A percentile compares a stretch with the other conserved stretches of the same genome.
phyloP scores from a whole-genome alignment of 140 eudicot genomes.

The Senecio squalidus region DNA sequence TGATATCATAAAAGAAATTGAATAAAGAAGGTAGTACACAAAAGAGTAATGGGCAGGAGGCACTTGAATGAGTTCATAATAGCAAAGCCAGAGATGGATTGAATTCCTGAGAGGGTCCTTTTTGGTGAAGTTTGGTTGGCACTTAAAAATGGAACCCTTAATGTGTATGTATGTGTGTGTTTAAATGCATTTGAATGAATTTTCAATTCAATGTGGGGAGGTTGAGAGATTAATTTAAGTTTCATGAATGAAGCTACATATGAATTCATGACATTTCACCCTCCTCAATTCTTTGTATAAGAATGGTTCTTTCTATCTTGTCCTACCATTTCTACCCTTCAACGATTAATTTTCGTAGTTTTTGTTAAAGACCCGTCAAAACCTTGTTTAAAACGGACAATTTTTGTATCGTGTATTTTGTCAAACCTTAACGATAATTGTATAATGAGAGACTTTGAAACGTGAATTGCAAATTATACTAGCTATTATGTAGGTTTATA shows the following conservation, averaged over 20 bases:
- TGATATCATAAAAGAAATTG: background rate
- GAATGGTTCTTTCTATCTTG: conserved; percentile 10
- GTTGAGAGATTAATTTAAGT: conserved; percentile 33
- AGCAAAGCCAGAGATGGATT: conserved; percentile 32
- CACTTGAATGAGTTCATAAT: conserved; percentile 35
- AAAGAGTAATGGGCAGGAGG: conserved; percentile 30
- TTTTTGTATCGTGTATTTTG: too few relatives aligned
- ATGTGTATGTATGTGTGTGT: conserved; percentile 27
- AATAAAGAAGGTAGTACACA: conserved; percentile 27
- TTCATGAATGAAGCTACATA: conserved; percentile 36
- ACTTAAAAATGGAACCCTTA: conserved; percentile 35
- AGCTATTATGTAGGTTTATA: too few relatives aligned
- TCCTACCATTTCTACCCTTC: conserved; percentile 10
- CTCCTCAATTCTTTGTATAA: conserved; percentile 27
- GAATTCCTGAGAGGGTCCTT: conserved; percentile 29
- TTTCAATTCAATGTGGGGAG: conserved; percentile 21
- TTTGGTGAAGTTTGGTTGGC: conserved; percentile 35
- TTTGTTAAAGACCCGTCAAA: background rate
- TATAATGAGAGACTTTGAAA: too few relatives aligned
- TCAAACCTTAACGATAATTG: too few relatives aligned
- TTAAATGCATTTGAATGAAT: conserved; percentile 32
- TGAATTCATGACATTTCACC: conserved; percentile 34
- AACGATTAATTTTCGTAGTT: background rate
- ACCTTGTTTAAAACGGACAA: background rate
- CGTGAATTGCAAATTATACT: too few relatives aligned